Evolutionary conservation across 2,329 filamentous ascomycete genomes (phyloP), one percentile per base, ranked within the genome.

Genomic region (Exutisphaerella laricina): DNA sequence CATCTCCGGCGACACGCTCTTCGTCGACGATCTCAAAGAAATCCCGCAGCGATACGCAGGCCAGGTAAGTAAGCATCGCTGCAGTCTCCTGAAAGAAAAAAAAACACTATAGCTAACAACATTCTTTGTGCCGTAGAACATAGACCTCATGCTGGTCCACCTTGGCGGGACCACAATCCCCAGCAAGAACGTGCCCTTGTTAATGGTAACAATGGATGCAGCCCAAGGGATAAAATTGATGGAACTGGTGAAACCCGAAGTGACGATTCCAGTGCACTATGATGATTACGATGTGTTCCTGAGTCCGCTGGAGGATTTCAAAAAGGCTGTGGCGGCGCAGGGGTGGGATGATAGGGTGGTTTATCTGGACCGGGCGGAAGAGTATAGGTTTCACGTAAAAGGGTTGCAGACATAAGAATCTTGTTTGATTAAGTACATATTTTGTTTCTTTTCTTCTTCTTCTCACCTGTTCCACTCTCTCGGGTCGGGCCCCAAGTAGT

Each of bases 121-220:
- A n/a, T n/a, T n/a, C n/a, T n/a, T n/a, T n/a, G n/a, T n/a, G n/a
- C n/a, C n/a, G n/a, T n/a, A n/a, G n/a, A n/a, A n/a, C 23, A 76
- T 84, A 42, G 79, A 84, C 54, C 62, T 84, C 40, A 84, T 84
- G 80, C 68, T 84, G 9, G 69, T 80, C 1, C 80, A 85, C 48
- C 63, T 84, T 0, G 80, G 80, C 14, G 80, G 79, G 2, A 84
- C 79, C 0, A 83, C 78, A 3, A 77, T 85, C 21, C 80, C 80
- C 0, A 70, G 73, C 1, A 77, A 78, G 0, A 68, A 70, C 4
- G 54, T 79, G 58, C 77, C 78, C 32, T 60, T 83, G 46, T 45
- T 83, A 17, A 83, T 83, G 79, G 76, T 83, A 2, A 84, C 79
- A 0, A 84, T 84, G 79, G 79, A 84, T 58, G 79, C 74, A 16